phyloP scores from a whole-genome alignment of 129 eudicot genomes.

The Logfia minima region DNA sequence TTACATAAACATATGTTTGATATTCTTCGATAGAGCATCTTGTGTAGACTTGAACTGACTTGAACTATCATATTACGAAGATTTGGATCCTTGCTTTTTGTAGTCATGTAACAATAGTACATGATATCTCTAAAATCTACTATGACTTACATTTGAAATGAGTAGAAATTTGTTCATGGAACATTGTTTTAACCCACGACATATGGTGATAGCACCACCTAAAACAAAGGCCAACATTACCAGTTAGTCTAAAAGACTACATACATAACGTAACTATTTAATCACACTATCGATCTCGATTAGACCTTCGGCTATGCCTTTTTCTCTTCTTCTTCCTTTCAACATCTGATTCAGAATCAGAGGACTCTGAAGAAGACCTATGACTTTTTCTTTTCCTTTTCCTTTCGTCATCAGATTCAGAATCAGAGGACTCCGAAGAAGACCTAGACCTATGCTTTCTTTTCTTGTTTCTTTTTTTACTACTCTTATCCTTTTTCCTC shows the following conservation, averaged over 20 bases:
- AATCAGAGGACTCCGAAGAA: background rate
- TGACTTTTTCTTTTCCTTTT: slow-evolving; percentile 40
- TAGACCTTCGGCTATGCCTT: slow-evolving; percentile 57
- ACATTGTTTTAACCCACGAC: background rate
- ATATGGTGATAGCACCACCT: background rate
- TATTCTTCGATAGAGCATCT: slow-evolving; percentile 25
- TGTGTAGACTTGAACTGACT: slow-evolving; percentile 13
- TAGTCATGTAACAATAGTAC: background rate
- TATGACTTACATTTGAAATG: background rate
- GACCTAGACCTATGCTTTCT: slow-evolving; percentile 23
- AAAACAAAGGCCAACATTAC: background rate
- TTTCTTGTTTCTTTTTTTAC: slow-evolving; percentile 42
- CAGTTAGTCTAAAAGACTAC: background rate
- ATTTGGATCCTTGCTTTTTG: slow-evolving; percentile 2
- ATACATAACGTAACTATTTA: slow-evolving; percentile 3
- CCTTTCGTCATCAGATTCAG: slow-evolving; percentile 37
- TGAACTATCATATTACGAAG: background rate
- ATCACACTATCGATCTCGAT: slow-evolving; percentile 23
- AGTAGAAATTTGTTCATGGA: background rate
- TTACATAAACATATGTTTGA: slow-evolving; percentile 8
- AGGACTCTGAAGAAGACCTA: slow-evolving; percentile 64
- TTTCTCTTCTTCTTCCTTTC: slow-evolving; percentile 51
- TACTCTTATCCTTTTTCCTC: slow-evolving; percentile 39
- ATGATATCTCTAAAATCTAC: background rate
- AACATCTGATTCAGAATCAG: slow-evolving; percentile 63